phyloP scores from a whole-genome alignment of 768 basidiomycete species.

The Coprinellus aureogranulatus region DNA sequence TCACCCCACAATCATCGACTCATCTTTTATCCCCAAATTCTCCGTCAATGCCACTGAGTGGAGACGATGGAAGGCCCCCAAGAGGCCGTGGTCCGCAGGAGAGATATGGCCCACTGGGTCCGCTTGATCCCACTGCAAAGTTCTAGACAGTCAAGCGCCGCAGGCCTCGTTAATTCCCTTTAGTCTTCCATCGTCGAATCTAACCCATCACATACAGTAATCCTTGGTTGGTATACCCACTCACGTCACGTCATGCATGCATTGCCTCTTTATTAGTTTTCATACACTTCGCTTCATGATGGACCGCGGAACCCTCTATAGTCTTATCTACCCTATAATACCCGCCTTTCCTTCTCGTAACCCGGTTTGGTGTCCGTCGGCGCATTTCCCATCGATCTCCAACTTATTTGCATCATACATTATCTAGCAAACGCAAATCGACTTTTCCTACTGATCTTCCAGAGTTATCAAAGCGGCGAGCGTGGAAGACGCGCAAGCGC shows the following conservation, averaged over 20 bases:
- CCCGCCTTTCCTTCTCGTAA: constrained; percentile 19
- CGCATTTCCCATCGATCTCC: constrained; percentile 10
- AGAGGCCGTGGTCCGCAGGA: constrained; percentile 27
- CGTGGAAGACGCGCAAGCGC: too few relatives aligned
- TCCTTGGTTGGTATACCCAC: constrained; percentile 41
- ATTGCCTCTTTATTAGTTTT: constrained; percentile 14
- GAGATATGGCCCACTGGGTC: constrained; percentile 57
- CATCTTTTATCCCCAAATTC: constrained; percentile 41
- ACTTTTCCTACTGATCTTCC: neutral
- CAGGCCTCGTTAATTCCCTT: constrained; percentile 18
- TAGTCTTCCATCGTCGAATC: constrained; percentile 20
- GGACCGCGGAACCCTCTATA: constrained; percentile 33
- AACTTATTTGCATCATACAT: constrained; percentile 11
- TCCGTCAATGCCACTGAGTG: constrained; percentile 30
- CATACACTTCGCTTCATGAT: constrained; percentile 23
- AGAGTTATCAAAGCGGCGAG: neutral
- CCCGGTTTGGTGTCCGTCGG: constrained; percentile 16
- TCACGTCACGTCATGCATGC: constrained; percentile 29
- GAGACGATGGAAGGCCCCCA: constrained; percentile 7
- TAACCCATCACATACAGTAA: constrained; percentile 17
- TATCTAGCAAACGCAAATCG: constrained; percentile 9
- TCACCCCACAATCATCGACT: constrained; percentile 20
- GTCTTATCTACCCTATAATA: constrained; percentile 34
- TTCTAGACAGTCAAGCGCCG: constrained; percentile 34
- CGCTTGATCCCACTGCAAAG: constrained; percentile 57